Conservation (phyloP, 225 moss, liverwort and hornwort species). For the Physcomitrellopsis africana region DNA sequence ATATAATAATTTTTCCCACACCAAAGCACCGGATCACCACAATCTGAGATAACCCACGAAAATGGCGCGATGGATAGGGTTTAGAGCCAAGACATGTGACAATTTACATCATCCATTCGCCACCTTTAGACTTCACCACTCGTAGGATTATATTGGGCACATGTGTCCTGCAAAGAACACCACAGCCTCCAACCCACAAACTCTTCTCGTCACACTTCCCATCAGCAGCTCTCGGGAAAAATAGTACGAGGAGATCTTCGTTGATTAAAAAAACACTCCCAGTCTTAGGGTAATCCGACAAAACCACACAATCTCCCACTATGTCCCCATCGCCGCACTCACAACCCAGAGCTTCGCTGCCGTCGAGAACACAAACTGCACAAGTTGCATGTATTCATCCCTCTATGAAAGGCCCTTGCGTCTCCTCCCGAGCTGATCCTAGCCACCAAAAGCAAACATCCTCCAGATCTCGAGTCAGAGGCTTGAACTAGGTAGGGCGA, state of each 20-base stretch:
- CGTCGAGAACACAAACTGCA: not conserved
- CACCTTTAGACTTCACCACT: not conserved
- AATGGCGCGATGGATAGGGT: constrained; percentile 28
- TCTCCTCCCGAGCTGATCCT: not conserved
- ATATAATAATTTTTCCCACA: not conserved
- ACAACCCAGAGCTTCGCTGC: not conserved
- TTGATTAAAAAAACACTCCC: not conserved
- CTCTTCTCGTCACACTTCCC: constrained; percentile 1
- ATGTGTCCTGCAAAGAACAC: constrained; percentile 19
- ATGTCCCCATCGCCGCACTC: not conserved
- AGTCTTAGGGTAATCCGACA: constrained; percentile 15
- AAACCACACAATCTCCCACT: not conserved
- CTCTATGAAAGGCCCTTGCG: not conserved
- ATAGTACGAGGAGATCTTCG: not conserved
- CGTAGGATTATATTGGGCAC: constrained; percentile 1
- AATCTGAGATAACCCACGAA: constrained; percentile 8
- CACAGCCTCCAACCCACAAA: constrained; percentile 26
- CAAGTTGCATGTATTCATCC: not conserved
- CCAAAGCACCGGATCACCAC: not conserved
- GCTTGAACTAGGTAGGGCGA: not conserved
- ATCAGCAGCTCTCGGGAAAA: not conserved
- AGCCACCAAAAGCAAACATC: constrained; percentile 3
- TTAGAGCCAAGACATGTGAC: constrained; percentile 29
- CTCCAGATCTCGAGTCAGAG: not conserved
- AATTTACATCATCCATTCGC: constrained; percentile 11